Evolutionary conservation across 371 early-diverging fungal species (phyloP), one percentile per base, ranked within the genome.

Genomic region (Mucor piriformis): DNA sequence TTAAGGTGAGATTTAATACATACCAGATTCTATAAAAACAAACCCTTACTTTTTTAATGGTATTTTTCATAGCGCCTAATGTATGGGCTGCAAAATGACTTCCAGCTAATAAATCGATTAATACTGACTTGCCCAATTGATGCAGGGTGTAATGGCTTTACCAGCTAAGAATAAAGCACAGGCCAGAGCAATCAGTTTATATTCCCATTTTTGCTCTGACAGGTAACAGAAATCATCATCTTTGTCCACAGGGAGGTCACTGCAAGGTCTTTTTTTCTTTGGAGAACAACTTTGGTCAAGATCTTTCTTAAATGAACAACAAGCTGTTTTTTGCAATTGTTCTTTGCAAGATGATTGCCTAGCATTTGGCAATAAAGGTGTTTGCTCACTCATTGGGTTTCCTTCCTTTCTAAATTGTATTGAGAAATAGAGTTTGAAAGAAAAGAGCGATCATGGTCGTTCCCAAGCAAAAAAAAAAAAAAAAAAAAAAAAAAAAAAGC

Each of bases 81-180:
- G 89, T 88, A 66, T 88, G 88, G 33, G 88, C 88, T 25, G 89
- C 85, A 68, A 87, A 89, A 72, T 89, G 89, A 54, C 85, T 85
- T 40, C 89, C 89, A 42, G 88, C 88, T 89, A 71, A 53, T 53
- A 37, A 21, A 37, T 52, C 23, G 12, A 13, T 15, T 24, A 21
- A 6, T 38, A 3, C n/a, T 18, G 29, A 2, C n/a, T n/a, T n/a
- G n/a, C n/a, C n/a, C n/a, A n/a, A n/a, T n/a, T 29, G 29, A 29
- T 29, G 8, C 6, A 29, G 29, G 8, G 29, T 29, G 29, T 8
- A 40, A 10, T 18, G 18, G 18, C 7, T 53, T 49, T 85, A 87
- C 89, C 81, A 58, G 88, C 83, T 50, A 89, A 70, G 25, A 87
- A 76, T 24, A 89, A 69, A n/a, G 84, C 83, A 61, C 87, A 87